A percentile compares a stretch with the other conserved stretches of the same genome.
phyloP scores from a whole-genome alignment of 2,329 filamentous ascomycete species.

The Chaetomiaceae sp. region DNA sequence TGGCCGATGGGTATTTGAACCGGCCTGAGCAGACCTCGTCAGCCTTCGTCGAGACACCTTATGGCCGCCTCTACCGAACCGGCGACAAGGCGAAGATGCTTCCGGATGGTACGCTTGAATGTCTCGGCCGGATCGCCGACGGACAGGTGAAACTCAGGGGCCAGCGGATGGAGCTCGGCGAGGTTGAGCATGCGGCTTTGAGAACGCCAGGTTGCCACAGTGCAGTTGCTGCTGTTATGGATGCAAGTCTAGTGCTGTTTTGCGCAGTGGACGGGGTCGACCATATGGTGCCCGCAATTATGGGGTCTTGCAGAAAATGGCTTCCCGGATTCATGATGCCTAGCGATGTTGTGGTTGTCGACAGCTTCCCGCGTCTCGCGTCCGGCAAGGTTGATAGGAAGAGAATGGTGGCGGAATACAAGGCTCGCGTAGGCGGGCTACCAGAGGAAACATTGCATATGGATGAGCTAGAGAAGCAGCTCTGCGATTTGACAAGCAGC shows the following conservation, averaged over 20 bases:
- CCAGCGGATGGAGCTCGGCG: slow-evolving; percentile 76
- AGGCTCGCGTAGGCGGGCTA: not conserved
- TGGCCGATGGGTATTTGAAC: slow-evolving; percentile 79
- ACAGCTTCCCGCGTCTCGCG: slow-evolving; percentile 66
- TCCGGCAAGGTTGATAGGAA: slow-evolving; percentile 82
- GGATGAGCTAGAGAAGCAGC: slow-evolving; percentile 33
- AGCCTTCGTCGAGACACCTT: slow-evolving; percentile 65
- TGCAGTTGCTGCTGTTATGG: slow-evolving; percentile 63
- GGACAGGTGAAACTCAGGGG: slow-evolving; percentile 86
- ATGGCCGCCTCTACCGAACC: slow-evolving; percentile 74
- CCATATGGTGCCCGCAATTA: slow-evolving; percentile 41
- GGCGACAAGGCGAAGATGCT: slow-evolving; percentile 75
- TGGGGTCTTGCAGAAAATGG: slow-evolving; percentile 64
- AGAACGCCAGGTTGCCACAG: slow-evolving; percentile 58
- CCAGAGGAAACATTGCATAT: slow-evolving; percentile 16
- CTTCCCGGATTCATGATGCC: slow-evolving; percentile 82
- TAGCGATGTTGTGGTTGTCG: slow-evolving; percentile 61
- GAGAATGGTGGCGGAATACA: slow-evolving; percentile 54
- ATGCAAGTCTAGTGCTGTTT: slow-evolving; percentile 69
- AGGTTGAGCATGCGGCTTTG: slow-evolving; percentile 67
- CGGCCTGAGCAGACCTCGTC: slow-evolving; percentile 67
- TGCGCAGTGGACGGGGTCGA: slow-evolving; percentile 49
- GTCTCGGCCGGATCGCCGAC: slow-evolving; percentile 70
- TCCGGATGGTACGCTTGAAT: slow-evolving; percentile 69
- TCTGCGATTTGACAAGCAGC: slow-evolving; percentile 32